These are phyloP conservation scores for Kwoniella bestiolae DNA, from an alignment of 768 basidiomycete species.

Conservation along the genomic window DNA sequence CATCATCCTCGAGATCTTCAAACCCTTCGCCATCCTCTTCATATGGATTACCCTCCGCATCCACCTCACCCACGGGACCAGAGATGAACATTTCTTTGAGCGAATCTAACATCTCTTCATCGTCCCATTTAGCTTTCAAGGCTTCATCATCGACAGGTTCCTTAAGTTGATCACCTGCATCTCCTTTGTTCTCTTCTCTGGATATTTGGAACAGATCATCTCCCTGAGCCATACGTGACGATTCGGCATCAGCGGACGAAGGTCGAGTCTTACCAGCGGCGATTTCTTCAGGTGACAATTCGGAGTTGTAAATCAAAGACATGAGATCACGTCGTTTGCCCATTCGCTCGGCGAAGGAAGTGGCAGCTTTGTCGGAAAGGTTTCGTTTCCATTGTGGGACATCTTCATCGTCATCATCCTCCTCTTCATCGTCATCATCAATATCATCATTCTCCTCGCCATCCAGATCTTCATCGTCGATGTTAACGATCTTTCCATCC, in stretches of 20 bases:
- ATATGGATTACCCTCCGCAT: slow-evolving; percentile 52
- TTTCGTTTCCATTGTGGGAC: slow-evolving; percentile 77
- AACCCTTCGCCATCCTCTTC: slow-evolving; percentile 58
- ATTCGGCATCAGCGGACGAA: slow-evolving; percentile 48
- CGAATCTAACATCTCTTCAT: slow-evolving; percentile 81
- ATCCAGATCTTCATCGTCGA: slow-evolving; percentile 58
- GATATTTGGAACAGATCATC: slow-evolving; percentile 75
- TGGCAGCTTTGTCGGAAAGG: slow-evolving; percentile 64
- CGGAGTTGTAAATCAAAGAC: slow-evolving; percentile 76
- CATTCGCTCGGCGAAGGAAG: slow-evolving; percentile 60
- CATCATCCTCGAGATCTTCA: slow-evolving; percentile 58
- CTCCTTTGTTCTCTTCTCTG: slow-evolving; percentile 38
- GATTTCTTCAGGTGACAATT: slow-evolving; percentile 72
- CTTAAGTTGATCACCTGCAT: slow-evolving; percentile 69
- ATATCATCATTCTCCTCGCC: slow-evolving; percentile 44
- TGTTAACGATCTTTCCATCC: slow-evolving; percentile 63
- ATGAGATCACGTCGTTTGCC: slow-evolving; percentile 73
- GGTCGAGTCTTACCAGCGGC: slow-evolving; percentile 59
- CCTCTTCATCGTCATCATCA: slow-evolving; percentile 46
- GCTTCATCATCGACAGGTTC: slow-evolving; percentile 62
- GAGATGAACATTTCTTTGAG: slow-evolving; percentile 91
- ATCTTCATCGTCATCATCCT: slow-evolving; percentile 60
- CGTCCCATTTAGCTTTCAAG: slow-evolving; percentile 73
- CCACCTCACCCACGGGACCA: slow-evolving; percentile 59
- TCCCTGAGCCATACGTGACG: slow-evolving; percentile 35